Evolutionary conservation across 441 rosid species (phyloP).

Genomic region (Lepidium campestre): DNA sequence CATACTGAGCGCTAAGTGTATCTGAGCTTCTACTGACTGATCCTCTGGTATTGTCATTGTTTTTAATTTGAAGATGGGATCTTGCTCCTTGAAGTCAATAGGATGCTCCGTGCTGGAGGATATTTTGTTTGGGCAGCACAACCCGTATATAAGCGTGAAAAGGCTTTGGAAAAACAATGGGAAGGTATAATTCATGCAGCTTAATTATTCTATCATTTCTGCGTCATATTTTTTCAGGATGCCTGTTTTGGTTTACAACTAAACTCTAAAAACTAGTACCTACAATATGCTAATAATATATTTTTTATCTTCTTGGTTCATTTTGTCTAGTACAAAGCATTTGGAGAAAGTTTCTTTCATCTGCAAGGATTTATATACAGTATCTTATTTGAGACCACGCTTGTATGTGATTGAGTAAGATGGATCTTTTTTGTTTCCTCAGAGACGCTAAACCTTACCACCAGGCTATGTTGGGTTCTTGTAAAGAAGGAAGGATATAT

Average conservation of each 20-base stretch:
- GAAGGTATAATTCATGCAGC: slow-evolving; percentile 48
- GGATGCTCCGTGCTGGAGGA: slow-evolving; percentile 95
- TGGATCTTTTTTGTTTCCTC: slow-evolving; percentile 22
- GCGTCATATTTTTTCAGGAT: neutral
- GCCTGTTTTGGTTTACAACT: neutral
- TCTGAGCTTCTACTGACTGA: neutral
- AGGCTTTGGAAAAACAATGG: slow-evolving; percentile 84
- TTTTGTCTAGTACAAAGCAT: neutral
- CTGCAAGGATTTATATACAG: neutral
- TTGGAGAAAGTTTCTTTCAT: neutral
- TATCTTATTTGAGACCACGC: neutral
- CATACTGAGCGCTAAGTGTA: neutral
- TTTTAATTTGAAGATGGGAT: slow-evolving; percentile 70
- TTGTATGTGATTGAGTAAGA: slow-evolving; percentile 13
- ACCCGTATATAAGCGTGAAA: slow-evolving; percentile 95
- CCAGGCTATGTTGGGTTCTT: slow-evolving; percentile 89
- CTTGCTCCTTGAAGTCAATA: slow-evolving; percentile 89
- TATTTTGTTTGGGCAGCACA: slow-evolving; percentile 99
- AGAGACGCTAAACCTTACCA: slow-evolving; percentile 93
- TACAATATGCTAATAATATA: neutral
- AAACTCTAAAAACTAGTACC: too few species aligned
- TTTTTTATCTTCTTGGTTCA: neutral
- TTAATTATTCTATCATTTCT: slow-evolving; percentile 5
- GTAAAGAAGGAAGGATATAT: slow-evolving; percentile 94
- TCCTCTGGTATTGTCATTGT: slow-evolving; percentile 23